Conservation (phyloP, 306 rosid species). For the Fragaria iinumae region DNA sequence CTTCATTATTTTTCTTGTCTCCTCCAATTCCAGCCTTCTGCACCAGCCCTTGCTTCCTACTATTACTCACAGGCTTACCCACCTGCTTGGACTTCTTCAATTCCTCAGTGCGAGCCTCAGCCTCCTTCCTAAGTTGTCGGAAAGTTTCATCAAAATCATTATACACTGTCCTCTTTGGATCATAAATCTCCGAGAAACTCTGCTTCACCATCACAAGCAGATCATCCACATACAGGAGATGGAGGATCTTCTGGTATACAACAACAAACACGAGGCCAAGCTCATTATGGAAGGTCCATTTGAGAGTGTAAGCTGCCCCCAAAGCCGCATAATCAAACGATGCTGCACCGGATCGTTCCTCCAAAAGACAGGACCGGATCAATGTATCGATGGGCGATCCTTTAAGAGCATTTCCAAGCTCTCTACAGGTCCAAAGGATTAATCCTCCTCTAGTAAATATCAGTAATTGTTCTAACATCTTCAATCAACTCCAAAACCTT, state of each 20-base stretch:
- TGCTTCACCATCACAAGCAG: slow-evolving; percentile 72
- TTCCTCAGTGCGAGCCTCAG: slow-evolving; percentile 85
- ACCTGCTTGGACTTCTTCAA: slow-evolving; percentile 66
- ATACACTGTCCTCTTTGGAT: slow-evolving; percentile 52
- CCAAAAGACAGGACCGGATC: slow-evolving; percentile 89
- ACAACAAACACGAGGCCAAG: slow-evolving; percentile 90
- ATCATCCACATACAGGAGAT: slow-evolving; percentile 80
- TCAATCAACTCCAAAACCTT: slow-evolving; percentile 15
- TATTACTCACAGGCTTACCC: slow-evolving; percentile 46
- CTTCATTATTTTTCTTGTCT: slow-evolving; percentile 47
- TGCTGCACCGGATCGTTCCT: slow-evolving; percentile 86
- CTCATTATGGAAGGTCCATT: slow-evolving; percentile 92
- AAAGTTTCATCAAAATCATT: slow-evolving; percentile 79
- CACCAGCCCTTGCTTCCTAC: slow-evolving; percentile 62
- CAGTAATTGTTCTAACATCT: slow-evolving; percentile 86
- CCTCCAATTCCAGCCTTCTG: slow-evolving; percentile 60
- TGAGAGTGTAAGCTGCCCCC: slow-evolving; percentile 83
- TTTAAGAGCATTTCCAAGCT: slow-evolving; percentile 75
- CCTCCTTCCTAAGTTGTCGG: slow-evolving; percentile 75
- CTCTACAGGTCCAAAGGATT: slow-evolving; percentile 89
- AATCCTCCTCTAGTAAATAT: slow-evolving; percentile 92
- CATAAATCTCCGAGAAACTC: slow-evolving; percentile 63
- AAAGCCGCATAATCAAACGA: slow-evolving; percentile 75
- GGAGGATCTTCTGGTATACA: slow-evolving; percentile 81
- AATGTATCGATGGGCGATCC: slow-evolving; percentile 91